phyloP scores from a whole-genome alignment of 148 eudicot genomes.

The Vaccinium vitisidaea region DNA sequence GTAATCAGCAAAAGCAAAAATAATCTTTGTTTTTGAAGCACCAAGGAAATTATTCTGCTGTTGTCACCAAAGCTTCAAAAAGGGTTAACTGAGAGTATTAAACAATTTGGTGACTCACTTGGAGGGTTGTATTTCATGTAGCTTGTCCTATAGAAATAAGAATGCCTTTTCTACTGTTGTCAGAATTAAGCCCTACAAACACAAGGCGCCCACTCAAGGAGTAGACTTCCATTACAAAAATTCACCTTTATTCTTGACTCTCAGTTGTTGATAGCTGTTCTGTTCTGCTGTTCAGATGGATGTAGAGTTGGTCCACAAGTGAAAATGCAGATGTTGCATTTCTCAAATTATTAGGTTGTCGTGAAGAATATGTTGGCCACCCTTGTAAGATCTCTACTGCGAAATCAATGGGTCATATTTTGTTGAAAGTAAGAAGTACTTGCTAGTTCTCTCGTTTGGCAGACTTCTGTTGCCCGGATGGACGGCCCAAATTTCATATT shows the following conservation, averaged over 20 bases:
- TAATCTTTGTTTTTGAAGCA: neutral
- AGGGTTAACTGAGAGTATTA: neutral
- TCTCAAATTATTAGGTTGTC: neutral
- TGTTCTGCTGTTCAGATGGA: neutral
- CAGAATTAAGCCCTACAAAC: neutral
- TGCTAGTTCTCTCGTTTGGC: neutral
- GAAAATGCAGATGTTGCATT: neutral
- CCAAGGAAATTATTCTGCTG: neutral
- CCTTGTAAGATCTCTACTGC: neutral
- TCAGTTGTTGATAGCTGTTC: neutral
- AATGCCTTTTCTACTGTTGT: neutral
- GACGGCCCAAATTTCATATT: too few relatives aligned
- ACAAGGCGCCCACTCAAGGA: constrained; percentile 9
- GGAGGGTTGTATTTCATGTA: neutral
- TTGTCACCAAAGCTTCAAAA: constrained; percentile 1
- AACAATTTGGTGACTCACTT: neutral
- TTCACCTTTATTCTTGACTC: neutral
- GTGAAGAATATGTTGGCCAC: neutral
- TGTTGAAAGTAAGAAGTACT: neutral
- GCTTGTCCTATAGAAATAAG: neutral
- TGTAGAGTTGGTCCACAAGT: neutral
- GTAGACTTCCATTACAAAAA: neutral
- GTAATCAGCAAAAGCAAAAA: neutral
- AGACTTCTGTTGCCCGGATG: neutral
- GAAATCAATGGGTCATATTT: neutral